These are phyloP conservation scores for Plectosphaerella plurivora DNA, from an alignment of 2,329 filamentous ascomycete genomes.

Conservation along the genomic window DNA sequence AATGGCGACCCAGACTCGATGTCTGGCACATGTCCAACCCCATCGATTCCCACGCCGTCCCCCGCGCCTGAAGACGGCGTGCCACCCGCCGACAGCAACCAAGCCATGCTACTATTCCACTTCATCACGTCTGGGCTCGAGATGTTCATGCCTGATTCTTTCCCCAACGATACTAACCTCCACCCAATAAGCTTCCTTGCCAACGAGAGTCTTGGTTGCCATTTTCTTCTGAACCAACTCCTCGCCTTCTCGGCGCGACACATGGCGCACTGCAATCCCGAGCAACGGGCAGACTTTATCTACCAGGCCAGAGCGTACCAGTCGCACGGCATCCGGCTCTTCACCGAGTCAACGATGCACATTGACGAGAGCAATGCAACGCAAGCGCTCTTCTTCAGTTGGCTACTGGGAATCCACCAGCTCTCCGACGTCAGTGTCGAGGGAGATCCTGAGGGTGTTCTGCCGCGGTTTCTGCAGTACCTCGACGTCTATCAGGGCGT, in stretches of 20 bases:
- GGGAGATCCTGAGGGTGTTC: constrained; percentile 31
- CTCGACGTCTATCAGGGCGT: constrained; percentile 38
- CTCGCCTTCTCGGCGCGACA: neutral
- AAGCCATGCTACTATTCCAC: neutral
- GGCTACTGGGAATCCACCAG: constrained; percentile 6
- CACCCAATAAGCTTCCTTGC: neutral
- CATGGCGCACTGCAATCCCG: neutral
- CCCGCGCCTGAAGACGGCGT: neutral
- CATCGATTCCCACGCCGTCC: too few species aligned
- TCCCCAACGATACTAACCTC: neutral
- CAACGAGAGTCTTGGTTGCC: neutral
- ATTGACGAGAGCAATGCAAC: neutral
- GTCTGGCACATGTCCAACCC: too few species aligned
- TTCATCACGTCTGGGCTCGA: neutral
- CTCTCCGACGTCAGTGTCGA: constrained; percentile 22
- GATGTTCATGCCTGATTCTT: neutral
- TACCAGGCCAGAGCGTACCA: neutral
- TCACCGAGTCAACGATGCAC: constrained; percentile 25
- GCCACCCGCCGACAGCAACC: neutral
- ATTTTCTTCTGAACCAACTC: neutral
- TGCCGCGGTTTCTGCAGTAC: constrained; percentile 35
- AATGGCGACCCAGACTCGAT: neutral
- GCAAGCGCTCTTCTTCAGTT: constrained; percentile 4
- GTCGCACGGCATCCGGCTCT: constrained; percentile 32
- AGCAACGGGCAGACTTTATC: neutral